These are phyloP conservation scores for Penicillium longicatenatum DNA, from an alignment of 495 filamentous ascomycete species.

Conservation along the genomic window DNA sequence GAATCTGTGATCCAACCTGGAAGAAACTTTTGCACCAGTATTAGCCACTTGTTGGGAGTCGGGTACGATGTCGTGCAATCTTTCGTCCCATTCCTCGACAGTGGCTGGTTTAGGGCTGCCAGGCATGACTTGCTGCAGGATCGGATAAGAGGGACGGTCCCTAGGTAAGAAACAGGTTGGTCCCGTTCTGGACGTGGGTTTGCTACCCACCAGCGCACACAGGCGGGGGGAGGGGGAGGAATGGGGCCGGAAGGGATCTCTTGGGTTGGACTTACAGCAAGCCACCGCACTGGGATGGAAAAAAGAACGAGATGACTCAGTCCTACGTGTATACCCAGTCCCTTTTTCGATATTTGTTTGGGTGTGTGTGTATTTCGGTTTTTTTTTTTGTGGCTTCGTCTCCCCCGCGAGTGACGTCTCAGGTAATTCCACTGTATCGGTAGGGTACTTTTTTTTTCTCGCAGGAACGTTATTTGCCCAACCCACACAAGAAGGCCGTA, in stretches of 20 bases:
- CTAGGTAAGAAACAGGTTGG: conserved; percentile 21
- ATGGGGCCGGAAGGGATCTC: conserved; percentile 7
- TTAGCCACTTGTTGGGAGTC: conserved; percentile 53
- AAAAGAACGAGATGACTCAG: conserved; percentile 2
- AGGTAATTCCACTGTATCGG: not conserved
- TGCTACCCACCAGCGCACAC: conserved; percentile 7
- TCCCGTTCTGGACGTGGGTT: conserved; percentile 21
- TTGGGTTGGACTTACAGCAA: conserved; percentile 22
- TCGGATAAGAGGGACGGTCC: conserved; percentile 10
- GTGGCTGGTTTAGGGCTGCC: conserved; percentile 47
- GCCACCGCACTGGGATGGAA: conserved; percentile 11
- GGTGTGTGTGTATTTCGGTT: not conserved
- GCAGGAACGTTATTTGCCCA: not conserved
- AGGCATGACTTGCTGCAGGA: conserved; percentile 40
- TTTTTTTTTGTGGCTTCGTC: conserved; percentile 7
- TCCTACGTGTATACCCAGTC: conserved; percentile 2
- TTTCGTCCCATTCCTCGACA: conserved; percentile 61
- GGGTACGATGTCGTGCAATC: conserved; percentile 45
- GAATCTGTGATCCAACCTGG: conserved; percentile 48
- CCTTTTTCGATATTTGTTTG: not conserved
- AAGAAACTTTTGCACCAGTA: conserved; percentile 51
- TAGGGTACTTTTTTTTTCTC: not conserved
- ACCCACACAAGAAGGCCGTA: conserved; percentile 1
- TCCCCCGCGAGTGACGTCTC: conserved; percentile 3
- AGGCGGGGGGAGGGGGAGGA: conserved; percentile 1